Percentiles rank a stretch among this genome's conserved stretches.
Evolutionary conservation across 305 asterid species (phyloP).

Genomic region (Fraxinus velutina): DNA sequence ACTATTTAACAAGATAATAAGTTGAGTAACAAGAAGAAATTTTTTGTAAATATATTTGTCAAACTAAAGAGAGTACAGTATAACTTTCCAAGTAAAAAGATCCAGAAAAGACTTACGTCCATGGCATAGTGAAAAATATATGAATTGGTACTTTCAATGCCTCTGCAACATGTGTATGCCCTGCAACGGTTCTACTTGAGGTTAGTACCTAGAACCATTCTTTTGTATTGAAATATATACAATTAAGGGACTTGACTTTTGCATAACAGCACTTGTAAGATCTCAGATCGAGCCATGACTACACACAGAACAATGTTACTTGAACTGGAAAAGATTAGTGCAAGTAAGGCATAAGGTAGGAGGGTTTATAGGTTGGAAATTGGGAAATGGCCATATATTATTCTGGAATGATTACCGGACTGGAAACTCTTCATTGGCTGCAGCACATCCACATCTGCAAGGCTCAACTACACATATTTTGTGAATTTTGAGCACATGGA

Average conservation of each 20-base stretch:
- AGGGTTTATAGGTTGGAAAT: not conserved
- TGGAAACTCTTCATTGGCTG: not conserved
- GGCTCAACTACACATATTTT: not conserved
- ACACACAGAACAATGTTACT: not conserved
- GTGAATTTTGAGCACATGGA: not conserved
- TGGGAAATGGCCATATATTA: not conserved
- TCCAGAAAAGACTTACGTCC: constrained; percentile 65
- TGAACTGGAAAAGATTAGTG: not conserved
- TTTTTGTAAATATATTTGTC: not conserved
- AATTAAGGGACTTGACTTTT: not conserved
- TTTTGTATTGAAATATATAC: not conserved
- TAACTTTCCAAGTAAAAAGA: constrained; percentile 12
- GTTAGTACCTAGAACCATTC: constrained; percentile 23
- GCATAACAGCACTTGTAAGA: not conserved
- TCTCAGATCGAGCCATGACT: not conserved
- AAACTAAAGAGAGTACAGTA: constrained; percentile 22
- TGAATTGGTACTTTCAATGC: constrained; percentile 67
- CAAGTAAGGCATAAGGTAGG: not conserved
- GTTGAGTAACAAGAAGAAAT: constrained; percentile 2
- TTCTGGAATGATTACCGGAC: not conserved
- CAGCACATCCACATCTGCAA: not conserved
- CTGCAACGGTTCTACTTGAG: constrained; percentile 35
- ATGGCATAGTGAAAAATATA: constrained; percentile 85
- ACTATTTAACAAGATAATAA: constrained; percentile 9
- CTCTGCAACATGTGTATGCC: constrained; percentile 82